Base-by-base conservation (phyloP, 768 basidiomycete species). In the Favolaschia claudopus region DNA sequence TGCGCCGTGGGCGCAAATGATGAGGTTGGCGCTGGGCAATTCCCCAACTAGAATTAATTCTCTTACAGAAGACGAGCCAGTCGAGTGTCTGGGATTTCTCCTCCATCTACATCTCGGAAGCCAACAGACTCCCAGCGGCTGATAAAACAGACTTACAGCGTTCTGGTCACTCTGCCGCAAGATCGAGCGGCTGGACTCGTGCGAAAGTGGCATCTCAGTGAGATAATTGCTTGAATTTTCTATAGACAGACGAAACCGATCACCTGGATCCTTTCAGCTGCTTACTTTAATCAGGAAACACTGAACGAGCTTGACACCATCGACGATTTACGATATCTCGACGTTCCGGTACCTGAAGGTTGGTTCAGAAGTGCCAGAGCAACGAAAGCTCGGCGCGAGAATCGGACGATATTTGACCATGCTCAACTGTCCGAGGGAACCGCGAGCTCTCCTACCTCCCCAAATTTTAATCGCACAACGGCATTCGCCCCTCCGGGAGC, bases 151-250 rank as follows among this genome's bases (percentile, higher is more conserved):
- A 93, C 92, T 0, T 93, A 92, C 67, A 92, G 89, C 40, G 91
- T 92, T 36, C 87, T 85, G 66, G 89, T 92, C 47, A 84, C 86
- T 25, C 82, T 88, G 20, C 81, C 86, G 8, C 69, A 72, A 32
- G 84, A 87, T 50, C 84, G 87, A 24, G 66, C 76, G 34, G 76
- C 75, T 60, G 82, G 79, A 36, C 74, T 81, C 50, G 75, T 86
- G 49, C 83, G 89, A 49, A 93, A 93, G 69, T 93, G 92, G 92
- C 92, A 93, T 67, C 79, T 93, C 28, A 93, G 92, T 92, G 68
- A 69, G 89, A 38, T 42, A 36, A 45, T 39, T 50, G 29, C 55
- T 60, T 54, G 57, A 69, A 53, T 37, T 37, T 27, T 19, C 31
- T 22, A 54, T 33, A 45, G 45, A 62, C 33, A n/a, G n/a, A n/a